These are phyloP conservation scores for Ricinus communis DNA, from an alignment of 345 rosid genomes.

Conservation along the genomic window DNA sequence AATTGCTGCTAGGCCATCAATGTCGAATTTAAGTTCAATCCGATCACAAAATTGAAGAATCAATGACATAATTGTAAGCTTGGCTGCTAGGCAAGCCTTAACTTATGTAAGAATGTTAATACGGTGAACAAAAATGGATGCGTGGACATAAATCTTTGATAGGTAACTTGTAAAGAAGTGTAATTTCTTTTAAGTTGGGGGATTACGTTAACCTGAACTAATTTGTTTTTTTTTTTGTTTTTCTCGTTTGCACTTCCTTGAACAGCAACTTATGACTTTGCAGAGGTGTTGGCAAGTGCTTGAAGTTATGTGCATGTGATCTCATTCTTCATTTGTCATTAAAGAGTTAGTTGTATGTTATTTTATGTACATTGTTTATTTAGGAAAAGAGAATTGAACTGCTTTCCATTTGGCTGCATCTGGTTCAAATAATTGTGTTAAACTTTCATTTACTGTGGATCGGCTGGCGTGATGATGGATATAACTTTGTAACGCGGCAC, in stretches of 20 bases:
- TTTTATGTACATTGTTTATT: background rate
- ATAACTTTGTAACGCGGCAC: background rate
- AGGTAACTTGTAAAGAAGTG: background rate
- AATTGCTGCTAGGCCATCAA: too few species aligned
- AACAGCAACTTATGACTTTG: too few species aligned
- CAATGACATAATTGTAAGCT: background rate
- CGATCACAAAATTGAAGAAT: too few species aligned
- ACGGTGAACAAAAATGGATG: background rate
- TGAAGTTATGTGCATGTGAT: background rate
- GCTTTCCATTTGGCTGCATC: background rate
- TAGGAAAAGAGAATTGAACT: too few species aligned
- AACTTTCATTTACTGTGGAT: background rate
- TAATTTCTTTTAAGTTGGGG: background rate
- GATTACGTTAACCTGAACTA: too few species aligned
- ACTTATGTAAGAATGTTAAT: too few species aligned
- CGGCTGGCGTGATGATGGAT: background rate
- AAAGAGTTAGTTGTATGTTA: background rate
- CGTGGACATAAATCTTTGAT: background rate
- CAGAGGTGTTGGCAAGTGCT: background rate
- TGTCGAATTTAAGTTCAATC: background rate
- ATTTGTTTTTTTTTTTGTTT: too few species aligned
- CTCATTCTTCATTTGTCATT: background rate
- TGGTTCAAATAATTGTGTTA: background rate
- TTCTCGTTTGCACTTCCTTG: too few species aligned
- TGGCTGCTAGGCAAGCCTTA: too few species aligned